Percentiles rank a stretch among this genome's conserved stretches.
Conservation (phyloP, 441 rosid species). For the Biscutella laevigata region DNA sequence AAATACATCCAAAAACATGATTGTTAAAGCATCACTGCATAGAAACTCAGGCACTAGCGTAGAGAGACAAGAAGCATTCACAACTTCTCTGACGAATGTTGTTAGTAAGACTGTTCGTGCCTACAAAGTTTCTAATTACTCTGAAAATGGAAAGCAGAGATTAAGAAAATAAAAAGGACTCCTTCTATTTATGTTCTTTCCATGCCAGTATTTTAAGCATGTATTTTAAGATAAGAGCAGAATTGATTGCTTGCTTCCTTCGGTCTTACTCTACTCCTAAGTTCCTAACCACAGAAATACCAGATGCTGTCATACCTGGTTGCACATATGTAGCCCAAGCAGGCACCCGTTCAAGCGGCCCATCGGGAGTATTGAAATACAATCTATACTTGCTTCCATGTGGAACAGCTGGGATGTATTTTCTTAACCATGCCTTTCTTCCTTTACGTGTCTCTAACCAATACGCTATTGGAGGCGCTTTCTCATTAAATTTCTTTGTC, state of each 20-base stretch:
- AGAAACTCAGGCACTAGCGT: neutral
- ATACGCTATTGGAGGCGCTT: constrained; percentile 73
- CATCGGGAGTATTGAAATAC: constrained; percentile 81
- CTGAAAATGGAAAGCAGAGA: constrained; percentile 3
- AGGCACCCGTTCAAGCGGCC: constrained; percentile 86
- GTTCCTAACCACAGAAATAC: neutral
- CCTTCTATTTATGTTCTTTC: neutral
- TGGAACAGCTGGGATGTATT: constrained; percentile 73
- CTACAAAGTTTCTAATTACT: neutral
- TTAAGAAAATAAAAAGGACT: neutral
- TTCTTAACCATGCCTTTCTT: constrained; percentile 82
- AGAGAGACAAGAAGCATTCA: neutral
- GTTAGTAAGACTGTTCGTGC: neutral
- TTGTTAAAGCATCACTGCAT: neutral
- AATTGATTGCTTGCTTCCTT: constrained; percentile 11
- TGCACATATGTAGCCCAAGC: constrained; percentile 96
- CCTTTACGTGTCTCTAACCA: constrained; percentile 97
- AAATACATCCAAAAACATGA: neutral
- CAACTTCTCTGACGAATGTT: neutral
- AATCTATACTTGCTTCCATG: constrained; percentile 95
- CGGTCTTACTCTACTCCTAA: neutral
- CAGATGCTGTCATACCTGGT: constrained; percentile 49
- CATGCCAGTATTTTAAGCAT: neutral
- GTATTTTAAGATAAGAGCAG: constrained; percentile 6
- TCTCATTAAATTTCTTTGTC: constrained; percentile 60